phyloP scores from a whole-genome alignment of 2,329 filamentous ascomycete genomes.

The Lasiodiplodia hormozganensis region DNA sequence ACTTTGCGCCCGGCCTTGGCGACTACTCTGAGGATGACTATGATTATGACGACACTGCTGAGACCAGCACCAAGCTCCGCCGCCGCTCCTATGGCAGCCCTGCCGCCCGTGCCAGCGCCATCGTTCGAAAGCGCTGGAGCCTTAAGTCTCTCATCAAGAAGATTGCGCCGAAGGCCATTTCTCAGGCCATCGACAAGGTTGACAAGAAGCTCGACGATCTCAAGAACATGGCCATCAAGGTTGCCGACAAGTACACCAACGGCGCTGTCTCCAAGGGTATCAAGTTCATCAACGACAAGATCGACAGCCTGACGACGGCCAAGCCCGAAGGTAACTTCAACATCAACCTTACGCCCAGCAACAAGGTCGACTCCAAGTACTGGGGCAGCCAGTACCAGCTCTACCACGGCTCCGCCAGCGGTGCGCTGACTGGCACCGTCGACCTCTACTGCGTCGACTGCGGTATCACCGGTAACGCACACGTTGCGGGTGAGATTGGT shows the following conservation, averaged over 20 bases:
- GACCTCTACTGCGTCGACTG: slow-evolving; percentile 14
- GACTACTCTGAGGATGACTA: slow-evolving; percentile 12
- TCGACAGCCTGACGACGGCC: slow-evolving; percentile 11
- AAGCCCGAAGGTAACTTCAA: slow-evolving; percentile 6
- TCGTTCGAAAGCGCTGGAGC: neutral
- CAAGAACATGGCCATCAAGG: slow-evolving; percentile 15
- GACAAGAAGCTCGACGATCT: slow-evolving; percentile 8
- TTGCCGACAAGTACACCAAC: slow-evolving; percentile 4
- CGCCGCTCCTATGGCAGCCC: slow-evolving; percentile 2
- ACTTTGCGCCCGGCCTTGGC: slow-evolving; percentile 1
- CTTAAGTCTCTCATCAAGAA: neutral
- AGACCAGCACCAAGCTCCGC: neutral
- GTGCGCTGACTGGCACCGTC: neutral
- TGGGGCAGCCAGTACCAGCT: slow-evolving; percentile 7
- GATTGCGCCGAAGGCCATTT: neutral
- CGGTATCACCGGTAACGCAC: slow-evolving; percentile 3
- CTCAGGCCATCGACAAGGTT: neutral
- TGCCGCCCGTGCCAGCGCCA: neutral
- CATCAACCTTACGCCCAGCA: slow-evolving; percentile 5
- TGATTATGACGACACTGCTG: neutral
- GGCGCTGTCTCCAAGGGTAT: slow-evolving; percentile 1
- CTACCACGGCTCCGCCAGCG: slow-evolving; percentile 1
- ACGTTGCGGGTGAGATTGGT: slow-evolving; percentile 5
- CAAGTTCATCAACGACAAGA: slow-evolving; percentile 15
- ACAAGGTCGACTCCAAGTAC: slow-evolving; percentile 19